Evolutionary conservation across 2,329 filamentous ascomycete species (phyloP), one percentile per base, ranked within the genome.

Genomic region (Pseudopithomyces chartarum): DNA sequence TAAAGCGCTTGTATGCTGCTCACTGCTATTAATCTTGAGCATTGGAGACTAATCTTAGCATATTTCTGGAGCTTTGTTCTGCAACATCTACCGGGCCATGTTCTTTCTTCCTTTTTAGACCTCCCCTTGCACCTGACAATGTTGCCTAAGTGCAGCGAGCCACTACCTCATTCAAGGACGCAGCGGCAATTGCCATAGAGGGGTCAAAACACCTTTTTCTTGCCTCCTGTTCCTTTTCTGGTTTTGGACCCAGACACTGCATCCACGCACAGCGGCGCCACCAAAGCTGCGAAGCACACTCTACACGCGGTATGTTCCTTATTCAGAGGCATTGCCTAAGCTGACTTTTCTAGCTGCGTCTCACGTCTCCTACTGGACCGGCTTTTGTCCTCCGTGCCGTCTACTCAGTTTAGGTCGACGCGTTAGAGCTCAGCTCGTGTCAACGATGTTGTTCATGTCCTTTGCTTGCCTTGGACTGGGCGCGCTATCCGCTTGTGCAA

Each of bases 381-480:
- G 15, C 29, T 36, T 19, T 20, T 34, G n/a, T 19, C 6, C 26
- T 34, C 10, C 48, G 23, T 11, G 20, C 15, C 33, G 13, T 40
- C 38, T 3, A 19, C 8, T 40, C n/a, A 4, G 34, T 38, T 13
- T 13, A 38, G n/a, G 13, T 13, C 34, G 40, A 10, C 23, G 10
- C 7, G 11, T 20, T 32, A 17, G 6, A 15, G 8, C 23, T 4
- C 26, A 32, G n/a, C 6, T 11, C 15, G 15, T 19, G n/a, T 36
- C 29, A 11, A 34, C 8, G 26, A 56, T 56, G 54, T 36, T 46
- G 12, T 39, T 52, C 45, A 34, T 32, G 13, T n/a, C 34, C 1
- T 26, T 53, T 6, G 29, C n/a, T 19, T 19, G 44, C 3, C 34
- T 49, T 12, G n/a, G 29, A 20, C 17, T 53, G 13, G 44, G 49